Evolutionary conservation across 2,329 filamentous ascomycete species (phyloP).

Genomic region (Fusarium papillatum): DNA sequence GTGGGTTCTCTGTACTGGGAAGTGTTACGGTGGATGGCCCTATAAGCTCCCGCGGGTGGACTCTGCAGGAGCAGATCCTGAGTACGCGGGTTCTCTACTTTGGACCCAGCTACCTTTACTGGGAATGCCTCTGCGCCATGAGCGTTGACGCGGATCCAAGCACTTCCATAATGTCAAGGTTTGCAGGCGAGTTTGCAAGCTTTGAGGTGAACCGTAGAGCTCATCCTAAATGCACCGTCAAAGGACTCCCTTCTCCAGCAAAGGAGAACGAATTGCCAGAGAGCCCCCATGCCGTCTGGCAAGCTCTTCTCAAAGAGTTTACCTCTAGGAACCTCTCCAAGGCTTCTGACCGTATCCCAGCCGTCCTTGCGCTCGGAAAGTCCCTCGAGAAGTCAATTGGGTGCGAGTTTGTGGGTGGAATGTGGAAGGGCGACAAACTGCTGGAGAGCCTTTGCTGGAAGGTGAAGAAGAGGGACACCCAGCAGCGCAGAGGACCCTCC

Average conservation of each 20-base stretch:
- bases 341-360: background rate
- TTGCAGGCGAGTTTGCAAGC: background rate
- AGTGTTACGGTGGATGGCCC: background rate
- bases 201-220: background rate
- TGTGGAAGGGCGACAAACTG: background rate
- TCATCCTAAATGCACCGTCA: background rate
- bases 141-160: background rate
- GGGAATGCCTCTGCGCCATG: background rate
- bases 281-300: background rate
- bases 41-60: background rate
- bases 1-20: background rate
- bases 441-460: constrained; percentile 1
- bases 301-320: background rate
- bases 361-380: background rate
- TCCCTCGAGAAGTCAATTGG: background rate
- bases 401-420: background rate
- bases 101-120: background rate
- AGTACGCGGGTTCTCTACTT: background rate
- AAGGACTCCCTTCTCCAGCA: background rate
- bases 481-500: background rate
- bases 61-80: background rate
- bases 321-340: background rate
- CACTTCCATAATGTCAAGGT: background rate
- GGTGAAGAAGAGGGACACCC: background rate
- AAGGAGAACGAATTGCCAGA: background rate